Evolutionary conservation across 305 asterid genomes (phyloP).

Genomic region (Withania somnifera): DNA sequence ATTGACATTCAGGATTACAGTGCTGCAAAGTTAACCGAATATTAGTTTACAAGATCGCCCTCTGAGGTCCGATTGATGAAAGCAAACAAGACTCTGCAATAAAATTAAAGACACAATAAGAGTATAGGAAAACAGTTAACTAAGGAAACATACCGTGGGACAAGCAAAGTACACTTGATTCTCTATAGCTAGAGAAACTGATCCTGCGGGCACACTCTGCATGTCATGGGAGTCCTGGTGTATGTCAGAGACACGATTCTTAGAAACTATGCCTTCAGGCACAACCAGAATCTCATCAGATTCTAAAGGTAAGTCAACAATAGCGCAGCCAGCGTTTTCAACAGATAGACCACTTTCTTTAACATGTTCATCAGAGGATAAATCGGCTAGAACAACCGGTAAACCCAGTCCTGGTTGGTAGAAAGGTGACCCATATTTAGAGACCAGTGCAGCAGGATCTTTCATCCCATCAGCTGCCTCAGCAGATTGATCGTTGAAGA

Average conservation of each 20-base stretch:
- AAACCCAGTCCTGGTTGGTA: neutral
- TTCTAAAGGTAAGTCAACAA: neutral
- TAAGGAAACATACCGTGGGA: neutral
- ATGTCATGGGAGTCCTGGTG: neutral
- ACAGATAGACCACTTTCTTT: neutral
- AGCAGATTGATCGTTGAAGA: too few species aligned
- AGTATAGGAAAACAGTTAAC: neutral
- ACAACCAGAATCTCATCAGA: neutral
- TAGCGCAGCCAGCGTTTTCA: neutral
- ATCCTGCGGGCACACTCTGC: neutral
- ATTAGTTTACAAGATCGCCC: neutral
- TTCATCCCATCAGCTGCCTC: neutral
- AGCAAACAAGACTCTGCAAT: neutral
- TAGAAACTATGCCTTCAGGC: neutral
- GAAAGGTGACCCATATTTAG: neutral
- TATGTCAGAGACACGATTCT: fast-evolving
- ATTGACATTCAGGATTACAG: neutral
- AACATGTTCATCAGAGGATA: neutral
- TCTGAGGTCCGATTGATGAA: neutral
- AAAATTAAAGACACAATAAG: neutral
- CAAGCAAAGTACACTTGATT: neutral
- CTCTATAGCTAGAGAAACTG: neutral
- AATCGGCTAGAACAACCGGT: neutral
- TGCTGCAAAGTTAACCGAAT: neutral
- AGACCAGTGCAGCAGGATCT: neutral